These are phyloP conservation scores for Globisporangium nunn DNA, from an alignment of 352 stramenopile species.

Conservation along the genomic window DNA sequence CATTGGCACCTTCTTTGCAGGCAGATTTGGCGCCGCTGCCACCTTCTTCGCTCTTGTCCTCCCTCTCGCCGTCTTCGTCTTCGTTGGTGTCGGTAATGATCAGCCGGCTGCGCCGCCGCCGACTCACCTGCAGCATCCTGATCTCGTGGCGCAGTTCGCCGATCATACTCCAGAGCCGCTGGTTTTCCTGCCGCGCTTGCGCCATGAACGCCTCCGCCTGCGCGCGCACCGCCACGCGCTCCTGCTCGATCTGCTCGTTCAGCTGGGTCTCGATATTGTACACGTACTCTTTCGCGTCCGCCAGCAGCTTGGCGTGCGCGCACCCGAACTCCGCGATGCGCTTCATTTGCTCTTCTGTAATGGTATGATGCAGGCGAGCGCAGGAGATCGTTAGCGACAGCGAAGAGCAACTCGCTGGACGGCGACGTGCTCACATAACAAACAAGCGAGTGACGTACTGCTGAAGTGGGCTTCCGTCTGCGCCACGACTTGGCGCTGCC, in stretches of 20 bases:
- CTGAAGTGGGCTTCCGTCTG: conserved; percentile 64
- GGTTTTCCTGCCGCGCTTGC: conserved; percentile 41
- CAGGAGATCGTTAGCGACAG: neutral
- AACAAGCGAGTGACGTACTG: conserved; percentile 25
- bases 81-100: neutral
- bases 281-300: conserved; percentile 64
- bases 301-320: conserved; percentile 53
- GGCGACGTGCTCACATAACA: neutral
- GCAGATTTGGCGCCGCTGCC: neutral
- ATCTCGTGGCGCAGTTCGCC: conserved; percentile 7
- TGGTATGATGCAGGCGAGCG: neutral
- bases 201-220: conserved; percentile 50
- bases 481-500: conserved; percentile 49
- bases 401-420: too few species aligned
- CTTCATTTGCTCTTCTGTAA: conserved; percentile 66
- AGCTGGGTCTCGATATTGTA: conserved; percentile 49
- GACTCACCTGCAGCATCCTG: neutral
- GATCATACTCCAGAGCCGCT: conserved; percentile 14
- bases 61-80: neutral
- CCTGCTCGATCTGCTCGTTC: conserved; percentile 35
- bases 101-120: conserved; percentile 3
- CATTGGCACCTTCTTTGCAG: neutral
- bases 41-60: neutral
- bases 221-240: conserved; percentile 29
- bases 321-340: conserved; percentile 72